A percentile compares a stretch with the other conserved stretches of the same genome.
phyloP scores from a whole-genome alignment of 352 stramenopile genomes.

The Pilasporangium apinafurcum region DNA sequence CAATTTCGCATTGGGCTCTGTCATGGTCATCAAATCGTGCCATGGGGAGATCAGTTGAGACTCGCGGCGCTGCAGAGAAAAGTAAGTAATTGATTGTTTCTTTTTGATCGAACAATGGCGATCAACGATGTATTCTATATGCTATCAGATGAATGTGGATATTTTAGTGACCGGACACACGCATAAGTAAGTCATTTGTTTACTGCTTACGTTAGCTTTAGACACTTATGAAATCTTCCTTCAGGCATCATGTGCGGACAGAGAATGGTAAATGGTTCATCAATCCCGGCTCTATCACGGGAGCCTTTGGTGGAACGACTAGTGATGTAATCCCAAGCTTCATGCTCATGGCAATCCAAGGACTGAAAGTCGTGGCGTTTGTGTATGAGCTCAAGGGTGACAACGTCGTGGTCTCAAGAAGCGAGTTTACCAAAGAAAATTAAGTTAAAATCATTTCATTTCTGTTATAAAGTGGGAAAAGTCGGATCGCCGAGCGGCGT shows the following conservation, averaged over 20 bases:
- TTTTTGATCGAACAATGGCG: too few species aligned
- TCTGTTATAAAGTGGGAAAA: too few species aligned
- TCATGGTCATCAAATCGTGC: slow-evolving; percentile 96
- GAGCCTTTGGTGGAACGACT: slow-evolving; percentile 85
- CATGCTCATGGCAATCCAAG: slow-evolving; percentile 97
- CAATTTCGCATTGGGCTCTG: slow-evolving; percentile 96
- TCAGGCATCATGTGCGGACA: slow-evolving; percentile 83
- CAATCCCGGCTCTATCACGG: slow-evolving; percentile 97
- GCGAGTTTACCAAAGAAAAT: slow-evolving; percentile 76
- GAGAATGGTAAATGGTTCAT: slow-evolving; percentile 96
- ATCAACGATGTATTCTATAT: neutral
- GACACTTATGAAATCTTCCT: neutral
- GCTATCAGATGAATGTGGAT: slow-evolving; percentile 93
- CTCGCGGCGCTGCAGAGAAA: slow-evolving; percentile 88
- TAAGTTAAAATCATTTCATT: slow-evolving; percentile 8
- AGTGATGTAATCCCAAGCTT: slow-evolving; percentile 92
- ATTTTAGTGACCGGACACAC: slow-evolving; percentile 96
- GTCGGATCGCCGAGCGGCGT: too few species aligned
- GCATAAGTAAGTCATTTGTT: slow-evolving; percentile 75
- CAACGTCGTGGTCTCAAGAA: slow-evolving; percentile 86
- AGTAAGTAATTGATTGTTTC: slow-evolving; percentile 11
- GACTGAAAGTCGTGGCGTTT: slow-evolving; percentile 94
- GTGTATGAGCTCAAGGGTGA: slow-evolving; percentile 91
- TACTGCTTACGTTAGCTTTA: neutral
- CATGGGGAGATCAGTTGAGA: slow-evolving; percentile 84